Base-by-base conservation (phyloP, 768 basidiomycete genomes). In the Boletus speciosus region DNA sequence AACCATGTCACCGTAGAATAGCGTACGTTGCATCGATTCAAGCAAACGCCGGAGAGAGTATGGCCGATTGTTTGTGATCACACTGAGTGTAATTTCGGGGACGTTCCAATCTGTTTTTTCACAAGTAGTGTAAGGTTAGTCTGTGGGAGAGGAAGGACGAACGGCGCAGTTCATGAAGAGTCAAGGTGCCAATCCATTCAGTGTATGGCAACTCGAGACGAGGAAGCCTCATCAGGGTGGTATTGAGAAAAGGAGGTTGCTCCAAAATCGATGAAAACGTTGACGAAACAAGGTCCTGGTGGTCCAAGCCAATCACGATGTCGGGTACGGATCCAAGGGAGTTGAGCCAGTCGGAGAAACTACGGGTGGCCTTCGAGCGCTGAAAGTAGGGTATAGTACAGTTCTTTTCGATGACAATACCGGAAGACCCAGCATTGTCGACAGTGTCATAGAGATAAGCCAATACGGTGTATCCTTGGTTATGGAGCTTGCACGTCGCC, bases 61-160 rank as follows among this genome's bases (percentile, higher is more conserved):
- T 9, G 90, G 85, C 32, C 92, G 80, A 62, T 88, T 77, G 60
- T 90, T 84, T 0, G 92, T 93, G 51, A 93, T 87, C 37, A 94
- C 77, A 49, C 78, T 82, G 40, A 93, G 70, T 25, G 88, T 86
- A 32, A 93, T 71, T 32, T 71, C 76, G 10, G 90, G 89, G 2
- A 70, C 65, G 58, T 90, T 78, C 90, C 90, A 94, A 64, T 84
- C 92, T 94, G 56, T 25, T 19, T 45, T 45, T 51, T 63, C 49
- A 50, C 5, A 37, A 47, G 51, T 40, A 43, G 54, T 48, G 38
- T 31, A 27, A 52, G 40, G 23, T 40, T 9, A 49, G 52, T 48
- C 12, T 31, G 25, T 44, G 45, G 40, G 53, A 71, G 60, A 35
- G 40, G 27, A 56, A 50, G 32, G 23, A 61, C 49, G 54, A 58